Evolutionary conservation across 805 yeast species (phyloP).

Genomic region (Yarrowia porcina): DNA sequence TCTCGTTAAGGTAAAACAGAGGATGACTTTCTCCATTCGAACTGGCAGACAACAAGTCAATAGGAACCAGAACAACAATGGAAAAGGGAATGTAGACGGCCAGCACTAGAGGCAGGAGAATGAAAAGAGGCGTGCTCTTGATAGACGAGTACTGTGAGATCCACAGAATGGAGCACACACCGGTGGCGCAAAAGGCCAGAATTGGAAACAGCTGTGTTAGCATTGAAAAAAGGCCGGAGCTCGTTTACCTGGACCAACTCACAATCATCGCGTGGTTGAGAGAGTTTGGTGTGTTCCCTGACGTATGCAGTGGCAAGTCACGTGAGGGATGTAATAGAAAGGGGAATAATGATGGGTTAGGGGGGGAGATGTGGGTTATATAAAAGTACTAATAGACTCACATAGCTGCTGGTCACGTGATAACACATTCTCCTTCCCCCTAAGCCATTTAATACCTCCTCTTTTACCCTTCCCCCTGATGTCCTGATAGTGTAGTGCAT

Average conservation of each 20-base stretch:
- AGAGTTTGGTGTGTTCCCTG: constrained; percentile 14
- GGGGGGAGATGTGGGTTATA: background rate
- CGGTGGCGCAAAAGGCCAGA: constrained; percentile 35
- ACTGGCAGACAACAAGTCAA: constrained; percentile 60
- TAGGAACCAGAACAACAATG: constrained; percentile 67
- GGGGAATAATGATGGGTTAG: too few relatives aligned
- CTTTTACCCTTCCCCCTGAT: too few relatives aligned
- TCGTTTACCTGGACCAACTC: background rate
- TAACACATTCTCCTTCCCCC: too few relatives aligned
- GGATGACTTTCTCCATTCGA: constrained; percentile 40
- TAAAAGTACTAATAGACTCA: too few relatives aligned
- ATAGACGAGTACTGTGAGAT: constrained; percentile 42
- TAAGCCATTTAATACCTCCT: too few relatives aligned
- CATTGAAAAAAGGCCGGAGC: background rate
- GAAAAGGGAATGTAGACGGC: constrained; percentile 75
- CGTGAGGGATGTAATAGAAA: background rate
- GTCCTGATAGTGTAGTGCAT: background rate
- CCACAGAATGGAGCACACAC: constrained; percentile 38
- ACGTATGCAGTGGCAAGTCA: background rate
- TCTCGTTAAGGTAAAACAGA: constrained; percentile 49
- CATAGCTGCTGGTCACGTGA: too few relatives aligned
- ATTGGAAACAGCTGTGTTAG: constrained; percentile 28
- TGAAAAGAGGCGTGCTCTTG: constrained; percentile 42
- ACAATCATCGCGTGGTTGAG: constrained; percentile 21
- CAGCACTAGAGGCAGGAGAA: constrained; percentile 48